Percentiles rank a stretch among this genome's conserved stretches.
phyloP scores from a whole-genome alignment of 495 filamentous ascomycete genomes.

The Tirmania nivea region DNA sequence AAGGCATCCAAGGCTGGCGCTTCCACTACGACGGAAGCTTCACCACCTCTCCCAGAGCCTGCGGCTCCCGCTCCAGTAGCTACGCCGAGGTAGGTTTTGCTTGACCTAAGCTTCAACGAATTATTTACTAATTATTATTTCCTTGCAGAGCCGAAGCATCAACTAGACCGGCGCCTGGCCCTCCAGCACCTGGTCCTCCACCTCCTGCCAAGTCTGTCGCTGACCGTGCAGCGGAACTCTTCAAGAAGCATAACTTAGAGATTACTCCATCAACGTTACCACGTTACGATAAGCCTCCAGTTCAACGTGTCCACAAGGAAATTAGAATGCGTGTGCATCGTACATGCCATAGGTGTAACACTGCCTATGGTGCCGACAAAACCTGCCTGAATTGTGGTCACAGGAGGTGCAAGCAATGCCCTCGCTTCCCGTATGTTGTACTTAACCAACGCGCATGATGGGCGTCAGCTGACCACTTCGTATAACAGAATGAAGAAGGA shows the following conservation, averaged over 20 bases:
- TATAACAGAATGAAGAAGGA: conserved; percentile 24
- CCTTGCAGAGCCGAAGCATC: neutral
- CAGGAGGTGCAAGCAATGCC: conserved; percentile 55
- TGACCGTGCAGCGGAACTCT: conserved; percentile 17
- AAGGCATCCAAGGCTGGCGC: neutral
- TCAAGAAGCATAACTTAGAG: conserved; percentile 19
- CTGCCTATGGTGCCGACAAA: conserved; percentile 46
- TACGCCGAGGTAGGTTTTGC: neutral
- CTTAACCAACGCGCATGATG: neutral
- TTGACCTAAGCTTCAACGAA: neutral
- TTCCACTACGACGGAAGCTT: neutral
- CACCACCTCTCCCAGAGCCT: neutral
- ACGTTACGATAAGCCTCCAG: conserved; percentile 8
- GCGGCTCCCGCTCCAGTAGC: neutral
- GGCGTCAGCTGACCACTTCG: conserved; percentile 1
- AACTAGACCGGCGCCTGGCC: conserved; percentile 5
- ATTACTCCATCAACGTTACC: conserved; percentile 16
- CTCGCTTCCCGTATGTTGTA: conserved; percentile 36
- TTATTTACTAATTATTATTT: neutral
- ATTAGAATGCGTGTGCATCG: conserved; percentile 83
- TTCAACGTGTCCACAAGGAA: conserved; percentile 53
- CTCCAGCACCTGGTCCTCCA: conserved; percentile 1
- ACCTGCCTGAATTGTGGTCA: conserved; percentile 54
- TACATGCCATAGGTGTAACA: conserved; percentile 56
- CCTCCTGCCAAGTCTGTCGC: conserved; percentile 11